A percentile compares a stretch with the other conserved stretches of the same genome.
Evolutionary conservation across 2,329 filamentous ascomycete genomes (phyloP).

Genomic region (Monosporascus sp.): DNA sequence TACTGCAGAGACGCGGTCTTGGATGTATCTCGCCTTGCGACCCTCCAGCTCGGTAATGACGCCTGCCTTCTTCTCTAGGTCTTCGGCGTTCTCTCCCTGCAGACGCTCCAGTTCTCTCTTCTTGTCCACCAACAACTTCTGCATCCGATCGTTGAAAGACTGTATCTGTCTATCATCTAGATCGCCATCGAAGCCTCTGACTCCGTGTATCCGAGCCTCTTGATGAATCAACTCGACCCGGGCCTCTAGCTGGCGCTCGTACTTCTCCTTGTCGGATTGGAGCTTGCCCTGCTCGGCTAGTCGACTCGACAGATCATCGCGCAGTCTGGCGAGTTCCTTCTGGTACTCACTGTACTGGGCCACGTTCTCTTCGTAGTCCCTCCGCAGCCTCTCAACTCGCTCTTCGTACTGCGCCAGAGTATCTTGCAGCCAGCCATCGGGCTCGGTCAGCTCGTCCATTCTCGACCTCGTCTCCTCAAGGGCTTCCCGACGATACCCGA

Average conservation of each 20-base stretch:
- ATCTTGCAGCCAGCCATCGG: slow-evolving; percentile 68
- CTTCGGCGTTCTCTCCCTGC: slow-evolving; percentile 67
- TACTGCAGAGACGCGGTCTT: slow-evolving; percentile 69
- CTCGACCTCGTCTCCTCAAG: slow-evolving; percentile 65
- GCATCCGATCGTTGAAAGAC: slow-evolving; percentile 72
- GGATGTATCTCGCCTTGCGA: slow-evolving; percentile 64
- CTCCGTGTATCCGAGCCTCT: slow-evolving; percentile 68
- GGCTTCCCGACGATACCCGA: slow-evolving; percentile 63
- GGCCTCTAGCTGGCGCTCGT: slow-evolving; percentile 70
- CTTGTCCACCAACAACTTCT: slow-evolving; percentile 72
- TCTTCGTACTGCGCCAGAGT: slow-evolving; percentile 75
- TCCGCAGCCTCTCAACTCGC: slow-evolving; percentile 59
- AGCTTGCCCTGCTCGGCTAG: slow-evolving; percentile 67
- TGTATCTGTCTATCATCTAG: slow-evolving; percentile 68
- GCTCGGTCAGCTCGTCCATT: slow-evolving; percentile 71
- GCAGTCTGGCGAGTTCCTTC: slow-evolving; percentile 37
- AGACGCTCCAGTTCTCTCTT: slow-evolving; percentile 70
- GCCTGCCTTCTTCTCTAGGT: slow-evolving; percentile 67
- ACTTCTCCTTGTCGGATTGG: slow-evolving; percentile 80
- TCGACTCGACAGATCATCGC: slow-evolving; percentile 45
- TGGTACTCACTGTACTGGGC: slow-evolving; percentile 63
- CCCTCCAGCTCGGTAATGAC: slow-evolving; percentile 69
- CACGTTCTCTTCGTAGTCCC: slow-evolving; percentile 59
- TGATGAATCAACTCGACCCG: slow-evolving; percentile 73
- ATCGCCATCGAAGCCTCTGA: slow-evolving; percentile 79